These are phyloP conservation scores for Raddia guianensis DNA, from an alignment of 176 grass and related monocot species.

Conservation along the genomic window DNA sequence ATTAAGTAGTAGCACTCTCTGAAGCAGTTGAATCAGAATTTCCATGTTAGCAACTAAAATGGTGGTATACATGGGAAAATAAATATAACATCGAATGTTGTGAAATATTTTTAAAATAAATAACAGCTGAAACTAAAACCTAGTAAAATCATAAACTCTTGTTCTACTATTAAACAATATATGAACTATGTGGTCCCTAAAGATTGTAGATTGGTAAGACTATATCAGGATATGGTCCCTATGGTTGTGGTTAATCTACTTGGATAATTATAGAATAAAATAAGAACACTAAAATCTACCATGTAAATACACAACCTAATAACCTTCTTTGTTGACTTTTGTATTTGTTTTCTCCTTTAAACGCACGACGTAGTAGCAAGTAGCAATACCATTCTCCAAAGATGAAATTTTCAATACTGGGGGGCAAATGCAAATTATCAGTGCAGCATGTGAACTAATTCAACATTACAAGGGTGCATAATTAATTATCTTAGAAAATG, in stretches of 20 bases:
- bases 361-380: background rate
- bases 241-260: constrained; percentile 10
- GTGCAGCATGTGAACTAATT: background rate
- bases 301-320: background rate
- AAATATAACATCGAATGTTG: background rate
- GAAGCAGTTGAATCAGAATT: background rate
- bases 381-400: background rate
- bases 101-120: background rate
- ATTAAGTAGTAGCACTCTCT: background rate
- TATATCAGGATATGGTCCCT: background rate
- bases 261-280: constrained; percentile 15
- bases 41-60: background rate
- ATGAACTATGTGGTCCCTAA: too few relatives aligned
- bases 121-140: background rate
- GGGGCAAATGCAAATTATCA: background rate
- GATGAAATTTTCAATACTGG: constrained; percentile 1
- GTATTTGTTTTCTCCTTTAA: too few relatives aligned
- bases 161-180: constrained; percentile 5
- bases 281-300: background rate
- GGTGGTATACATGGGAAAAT: background rate
- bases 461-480: background rate
- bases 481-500: constrained; percentile 1
- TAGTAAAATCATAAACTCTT: constrained; percentile 5
- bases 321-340: too few relatives aligned
- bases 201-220: background rate